These are phyloP conservation scores for Lasiosphaeria ovina DNA, from an alignment of 495 filamentous ascomycete genomes.

Conservation along the genomic window DNA sequence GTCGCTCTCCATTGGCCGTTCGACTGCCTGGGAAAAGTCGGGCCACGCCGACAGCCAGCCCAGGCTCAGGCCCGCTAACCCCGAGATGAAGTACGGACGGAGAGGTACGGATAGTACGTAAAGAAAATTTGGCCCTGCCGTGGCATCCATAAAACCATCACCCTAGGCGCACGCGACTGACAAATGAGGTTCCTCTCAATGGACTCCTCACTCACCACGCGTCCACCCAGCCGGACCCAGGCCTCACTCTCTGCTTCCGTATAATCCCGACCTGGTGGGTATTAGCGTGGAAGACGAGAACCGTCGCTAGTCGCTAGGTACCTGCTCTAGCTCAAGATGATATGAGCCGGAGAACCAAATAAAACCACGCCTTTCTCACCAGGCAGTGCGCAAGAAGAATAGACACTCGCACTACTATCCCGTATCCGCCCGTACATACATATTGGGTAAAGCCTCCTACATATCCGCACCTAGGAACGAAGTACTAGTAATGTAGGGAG, in stretches of 20 bases:
- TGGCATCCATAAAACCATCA: background rate
- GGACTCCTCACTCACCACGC: background rate
- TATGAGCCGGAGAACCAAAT: too few species aligned
- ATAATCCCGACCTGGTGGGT: slow-evolving; percentile 22
- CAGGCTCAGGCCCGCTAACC: background rate
- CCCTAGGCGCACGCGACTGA: background rate
- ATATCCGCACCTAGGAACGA: too few species aligned
- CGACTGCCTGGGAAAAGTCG: background rate
- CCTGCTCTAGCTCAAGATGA: too few species aligned
- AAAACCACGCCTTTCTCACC: too few species aligned
- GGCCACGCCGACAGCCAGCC: background rate
- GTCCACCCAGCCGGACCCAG: background rate
- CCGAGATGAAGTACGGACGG: background rate
- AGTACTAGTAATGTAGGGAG: too few species aligned
- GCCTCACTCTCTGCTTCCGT: slow-evolving; percentile 18
- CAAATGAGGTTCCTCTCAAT: background rate
- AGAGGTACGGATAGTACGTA: background rate
- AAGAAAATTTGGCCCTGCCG: background rate
- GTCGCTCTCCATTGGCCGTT: slow-evolving; percentile 1
- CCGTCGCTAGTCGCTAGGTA: background rate
- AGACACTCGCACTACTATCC: too few species aligned
- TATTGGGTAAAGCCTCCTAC: too few species aligned
- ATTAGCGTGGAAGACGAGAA: slow-evolving; percentile 16
- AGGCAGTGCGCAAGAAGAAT: too few species aligned
- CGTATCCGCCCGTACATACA: too few species aligned